phyloP scores from a whole-genome alignment of 257 asterid genomes.

The Salvia rosmarinus region DNA sequence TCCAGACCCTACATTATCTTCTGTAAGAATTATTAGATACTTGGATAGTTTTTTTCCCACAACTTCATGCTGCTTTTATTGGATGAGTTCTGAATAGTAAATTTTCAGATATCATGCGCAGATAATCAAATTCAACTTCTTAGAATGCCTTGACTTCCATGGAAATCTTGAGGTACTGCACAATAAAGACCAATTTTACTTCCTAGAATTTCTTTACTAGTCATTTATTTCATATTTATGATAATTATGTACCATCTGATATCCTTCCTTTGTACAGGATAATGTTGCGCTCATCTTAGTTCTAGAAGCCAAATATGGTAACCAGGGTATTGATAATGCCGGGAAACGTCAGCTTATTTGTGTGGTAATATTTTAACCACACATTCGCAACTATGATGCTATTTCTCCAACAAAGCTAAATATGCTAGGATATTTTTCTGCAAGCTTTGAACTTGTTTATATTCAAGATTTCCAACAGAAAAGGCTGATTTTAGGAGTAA shows the following conservation, averaged over 20 bases:
- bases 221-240: slow-evolving; percentile 23
- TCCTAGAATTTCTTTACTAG: slow-evolving; percentile 14
- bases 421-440: neutral
- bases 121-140: slow-evolving; percentile 81
- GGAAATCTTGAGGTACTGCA: slow-evolving; percentile 68
- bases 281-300: slow-evolving; percentile 91
- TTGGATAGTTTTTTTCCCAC: slow-evolving; percentile 17
- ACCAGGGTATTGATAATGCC: slow-evolving; percentile 78
- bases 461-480: neutral
- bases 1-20: slow-evolving; percentile 79
- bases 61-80: slow-evolving; percentile 16
- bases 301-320: slow-evolving; percentile 87
- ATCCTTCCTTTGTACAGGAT: slow-evolving; percentile 57
- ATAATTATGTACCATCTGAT: neutral
- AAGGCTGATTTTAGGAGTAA: neutral
- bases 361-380: slow-evolving; percentile 64
- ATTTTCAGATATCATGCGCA: slow-evolving; percentile 89
- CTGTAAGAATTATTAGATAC: slow-evolving; percentile 54
- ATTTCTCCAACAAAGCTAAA: neutral
- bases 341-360: slow-evolving; percentile 96
- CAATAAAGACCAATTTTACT: neutral
- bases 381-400: neutral
- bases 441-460: neutral
- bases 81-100: slow-evolving; percentile 39
- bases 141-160: slow-evolving; percentile 80